Evolutionary conservation across 169 alveolate genomes (phyloP).

Genomic region (Plasmodium sp.): DNA sequence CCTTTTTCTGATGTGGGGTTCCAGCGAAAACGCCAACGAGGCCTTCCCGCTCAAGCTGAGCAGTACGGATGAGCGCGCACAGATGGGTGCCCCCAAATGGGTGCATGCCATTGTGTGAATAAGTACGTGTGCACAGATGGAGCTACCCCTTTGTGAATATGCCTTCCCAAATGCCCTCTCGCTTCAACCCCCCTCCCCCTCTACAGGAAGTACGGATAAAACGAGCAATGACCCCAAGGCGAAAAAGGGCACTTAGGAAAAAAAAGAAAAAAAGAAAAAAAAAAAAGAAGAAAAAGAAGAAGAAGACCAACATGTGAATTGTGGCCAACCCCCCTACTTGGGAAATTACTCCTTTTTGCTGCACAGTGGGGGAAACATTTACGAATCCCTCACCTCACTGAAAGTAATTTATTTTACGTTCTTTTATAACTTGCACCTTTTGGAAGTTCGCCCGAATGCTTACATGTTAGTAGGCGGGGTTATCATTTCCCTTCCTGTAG

Average conservation of each 20-base stretch:
- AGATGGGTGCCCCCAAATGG: neutral
- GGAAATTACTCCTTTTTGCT: neutral
- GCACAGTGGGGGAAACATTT: neutral
- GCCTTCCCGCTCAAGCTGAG: slow-evolving; percentile 48
- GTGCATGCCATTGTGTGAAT: neutral
- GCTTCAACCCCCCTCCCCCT: neutral
- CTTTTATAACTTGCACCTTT: neutral
- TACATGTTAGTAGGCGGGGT: neutral
- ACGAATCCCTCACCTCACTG: neutral
- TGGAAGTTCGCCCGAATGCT: neutral
- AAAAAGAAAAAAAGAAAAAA: neutral
- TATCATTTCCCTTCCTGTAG: neutral
- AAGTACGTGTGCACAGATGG: neutral
- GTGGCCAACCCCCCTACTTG: neutral
- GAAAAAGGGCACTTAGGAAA: slow-evolving; percentile 38
- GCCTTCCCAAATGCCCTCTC: neutral
- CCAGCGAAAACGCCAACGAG: slow-evolving; percentile 44
- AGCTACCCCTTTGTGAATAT: neutral
- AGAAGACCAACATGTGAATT: neutral
- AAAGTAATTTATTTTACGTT: neutral
- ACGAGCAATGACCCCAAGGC: slow-evolving; percentile 21
- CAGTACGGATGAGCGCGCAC: neutral
- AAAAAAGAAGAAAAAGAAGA: too few species aligned
- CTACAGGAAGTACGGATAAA: slow-evolving; percentile 39
- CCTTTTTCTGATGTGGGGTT: slow-evolving; percentile 61